Evolutionary conservation across 176 grass and related monocot genomes (phyloP).

Genomic region (Lolium perenne): DNA sequence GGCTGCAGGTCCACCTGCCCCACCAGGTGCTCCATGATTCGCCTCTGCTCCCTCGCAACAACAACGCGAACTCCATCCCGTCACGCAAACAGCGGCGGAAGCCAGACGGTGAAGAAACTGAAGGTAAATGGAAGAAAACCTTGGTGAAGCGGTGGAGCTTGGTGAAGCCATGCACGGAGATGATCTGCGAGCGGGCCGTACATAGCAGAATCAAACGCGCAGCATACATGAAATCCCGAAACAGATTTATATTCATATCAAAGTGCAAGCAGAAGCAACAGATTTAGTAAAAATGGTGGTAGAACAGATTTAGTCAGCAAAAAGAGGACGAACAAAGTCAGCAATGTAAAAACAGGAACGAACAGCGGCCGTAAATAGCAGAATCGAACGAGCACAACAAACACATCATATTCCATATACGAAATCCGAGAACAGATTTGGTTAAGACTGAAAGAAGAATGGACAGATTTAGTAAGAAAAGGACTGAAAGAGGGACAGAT

Average conservation of each 20-base stretch:
- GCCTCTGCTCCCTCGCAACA: constrained; percentile 21
- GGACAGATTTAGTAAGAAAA: background rate
- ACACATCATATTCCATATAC: too few relatives aligned
- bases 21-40: constrained; percentile 44
- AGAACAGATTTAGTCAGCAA: too few relatives aligned
- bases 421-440: too few relatives aligned
- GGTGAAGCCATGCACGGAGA: constrained; percentile 61
- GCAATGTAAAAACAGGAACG: too few relatives aligned
- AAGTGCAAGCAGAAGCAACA: background rate
- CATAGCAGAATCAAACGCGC: background rate
- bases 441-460: background rate
- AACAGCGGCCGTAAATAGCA: too few relatives aligned
- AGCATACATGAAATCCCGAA: background rate
- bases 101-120: background rate
- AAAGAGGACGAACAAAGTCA: too few relatives aligned
- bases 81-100: background rate
- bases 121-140: constrained; percentile 13
- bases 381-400: too few relatives aligned
- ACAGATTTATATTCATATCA: background rate
- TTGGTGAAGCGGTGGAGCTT: constrained; percentile 31
- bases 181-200: constrained; percentile 44
- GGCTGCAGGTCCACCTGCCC: constrained; percentile 56
- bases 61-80: constrained; percentile 17
- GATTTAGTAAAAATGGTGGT: too few relatives aligned
- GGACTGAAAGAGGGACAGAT: background rate